A percentile compares a stretch with the other conserved stretches of the same genome.
phyloP scores from a whole-genome alignment of 1,284 basidiomycete species.

The Takashimella koratensis region DNA sequence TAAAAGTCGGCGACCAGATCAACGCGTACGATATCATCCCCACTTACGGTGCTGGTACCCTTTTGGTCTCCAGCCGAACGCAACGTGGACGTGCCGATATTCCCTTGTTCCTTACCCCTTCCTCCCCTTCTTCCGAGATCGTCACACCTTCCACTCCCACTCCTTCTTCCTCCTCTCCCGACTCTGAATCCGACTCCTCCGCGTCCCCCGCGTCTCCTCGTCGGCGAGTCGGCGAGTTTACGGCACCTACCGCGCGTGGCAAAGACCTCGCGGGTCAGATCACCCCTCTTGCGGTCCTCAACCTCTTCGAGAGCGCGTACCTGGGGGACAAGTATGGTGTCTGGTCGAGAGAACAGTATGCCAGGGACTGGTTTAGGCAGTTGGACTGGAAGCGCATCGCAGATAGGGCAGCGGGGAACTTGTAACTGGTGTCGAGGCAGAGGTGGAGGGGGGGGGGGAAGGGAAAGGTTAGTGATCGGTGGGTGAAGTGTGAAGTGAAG shows the following conservation, averaged over 20 bases:
- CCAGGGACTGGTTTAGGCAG: constrained; percentile 82
- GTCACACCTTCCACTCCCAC: not conserved
- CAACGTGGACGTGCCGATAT: constrained; percentile 42
- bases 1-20: constrained; percentile 29
- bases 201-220: constrained; percentile 4
- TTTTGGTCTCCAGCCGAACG: constrained; percentile 60
- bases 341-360: constrained; percentile 88
- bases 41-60: constrained; percentile 85
- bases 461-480: not conserved
- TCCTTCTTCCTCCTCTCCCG: not conserved
- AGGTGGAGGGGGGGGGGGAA: not conserved
- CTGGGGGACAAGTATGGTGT: constrained; percentile 83
- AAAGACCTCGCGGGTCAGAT: constrained; percentile 1
- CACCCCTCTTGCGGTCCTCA: constrained; percentile 63
- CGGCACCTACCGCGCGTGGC: not conserved
- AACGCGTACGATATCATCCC: constrained; percentile 42
- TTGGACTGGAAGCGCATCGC: constrained; percentile 76
- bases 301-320: constrained; percentile 89
- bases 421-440: not conserved
- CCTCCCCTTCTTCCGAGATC: constrained; percentile 1
- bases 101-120: constrained; percentile 30
- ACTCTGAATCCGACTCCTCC: constrained; percentile 1
- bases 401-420: constrained; percentile 11
- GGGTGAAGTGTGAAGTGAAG: too few species aligned
- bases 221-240: constrained; percentile 4